Evolutionary conservation across 805 yeast genomes (phyloP).

Genomic region (Tetrapisispora namnaoensis): DNA sequence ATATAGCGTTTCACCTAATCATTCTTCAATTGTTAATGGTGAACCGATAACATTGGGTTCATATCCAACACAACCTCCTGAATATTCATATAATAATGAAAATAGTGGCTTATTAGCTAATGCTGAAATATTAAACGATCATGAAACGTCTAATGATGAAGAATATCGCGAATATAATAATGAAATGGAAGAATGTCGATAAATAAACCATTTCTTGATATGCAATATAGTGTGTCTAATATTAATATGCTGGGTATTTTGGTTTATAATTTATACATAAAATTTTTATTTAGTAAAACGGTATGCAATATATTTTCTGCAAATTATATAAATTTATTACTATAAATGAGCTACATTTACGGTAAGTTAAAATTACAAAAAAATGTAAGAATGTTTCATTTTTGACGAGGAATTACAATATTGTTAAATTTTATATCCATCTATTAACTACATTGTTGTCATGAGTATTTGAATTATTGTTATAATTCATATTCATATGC

Average conservation of each 20-base stretch:
- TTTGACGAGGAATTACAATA: not conserved
- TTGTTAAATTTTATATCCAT: not conserved
- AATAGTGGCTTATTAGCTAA: not conserved
- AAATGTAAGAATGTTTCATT: not conserved
- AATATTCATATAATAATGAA: conserved; percentile 23
- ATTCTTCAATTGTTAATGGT: conserved; percentile 1
- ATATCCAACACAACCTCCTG: conserved; percentile 33
- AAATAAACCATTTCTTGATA: not conserved
- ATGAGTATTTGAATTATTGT: not conserved
- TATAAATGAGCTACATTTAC: not conserved
- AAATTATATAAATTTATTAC: not conserved
- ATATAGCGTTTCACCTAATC: conserved; percentile 22
- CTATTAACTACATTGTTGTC: conserved; percentile 1
- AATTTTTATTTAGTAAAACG: not conserved
- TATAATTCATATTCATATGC: not conserved
- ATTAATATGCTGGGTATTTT: not conserved
- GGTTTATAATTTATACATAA: not conserved
- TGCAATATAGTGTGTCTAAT: too few relatives aligned
- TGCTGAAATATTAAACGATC: conserved; percentile 3
- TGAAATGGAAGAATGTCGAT: conserved; percentile 3
- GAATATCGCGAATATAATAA: conserved; percentile 2
- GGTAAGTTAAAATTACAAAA: not conserved
- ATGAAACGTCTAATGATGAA: conserved; percentile 4
- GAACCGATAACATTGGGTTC: conserved; percentile 29
- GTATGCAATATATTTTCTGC: not conserved